These are phyloP conservation scores for Globomyces pollinis-pini DNA, from an alignment of 192 early-diverging fungal species.

Conservation along the genomic window DNA sequence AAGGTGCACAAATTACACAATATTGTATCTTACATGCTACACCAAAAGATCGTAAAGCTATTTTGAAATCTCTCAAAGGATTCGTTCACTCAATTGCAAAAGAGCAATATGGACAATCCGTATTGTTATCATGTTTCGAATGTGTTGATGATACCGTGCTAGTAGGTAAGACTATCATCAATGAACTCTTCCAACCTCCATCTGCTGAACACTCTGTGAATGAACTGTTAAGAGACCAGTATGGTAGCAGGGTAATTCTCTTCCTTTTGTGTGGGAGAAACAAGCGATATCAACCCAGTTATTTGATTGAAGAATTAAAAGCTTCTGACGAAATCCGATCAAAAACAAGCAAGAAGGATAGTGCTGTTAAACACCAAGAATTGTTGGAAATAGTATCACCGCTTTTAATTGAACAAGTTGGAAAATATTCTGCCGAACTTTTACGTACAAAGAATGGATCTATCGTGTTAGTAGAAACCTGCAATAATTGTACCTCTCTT, in stretches of 20 bases:
- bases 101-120: conserved; percentile 86
- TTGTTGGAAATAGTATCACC: conserved; percentile 57
- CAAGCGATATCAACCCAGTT: conserved; percentile 62
- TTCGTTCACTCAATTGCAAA: conserved; percentile 69
- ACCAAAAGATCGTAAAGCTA: conserved; percentile 86
- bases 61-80: conserved; percentile 78
- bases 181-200: conserved; percentile 32
- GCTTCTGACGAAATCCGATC: conserved; percentile 59
- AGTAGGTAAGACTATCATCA: conserved; percentile 65
- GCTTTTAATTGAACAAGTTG: conserved; percentile 50
- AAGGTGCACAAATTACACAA: conserved; percentile 82
- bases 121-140: conserved; percentile 75
- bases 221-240: conserved; percentile 65
- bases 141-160: conserved; percentile 90
- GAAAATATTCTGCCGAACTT: conserved; percentile 42
- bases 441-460: conserved; percentile 59
- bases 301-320: conserved; percentile 61
- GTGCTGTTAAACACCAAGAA: conserved; percentile 54
- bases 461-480: conserved; percentile 50
- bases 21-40: conserved; percentile 68
- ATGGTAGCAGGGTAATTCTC: conserved; percentile 70
- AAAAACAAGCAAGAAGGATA: conserved; percentile 78
- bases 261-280: conserved; percentile 74
- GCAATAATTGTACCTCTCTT: conserved; percentile 1
- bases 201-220: conserved; percentile 23